These are phyloP conservation scores for Tricholoma sp. DNA, from an alignment of 768 basidiomycete species.

Conservation along the genomic window DNA sequence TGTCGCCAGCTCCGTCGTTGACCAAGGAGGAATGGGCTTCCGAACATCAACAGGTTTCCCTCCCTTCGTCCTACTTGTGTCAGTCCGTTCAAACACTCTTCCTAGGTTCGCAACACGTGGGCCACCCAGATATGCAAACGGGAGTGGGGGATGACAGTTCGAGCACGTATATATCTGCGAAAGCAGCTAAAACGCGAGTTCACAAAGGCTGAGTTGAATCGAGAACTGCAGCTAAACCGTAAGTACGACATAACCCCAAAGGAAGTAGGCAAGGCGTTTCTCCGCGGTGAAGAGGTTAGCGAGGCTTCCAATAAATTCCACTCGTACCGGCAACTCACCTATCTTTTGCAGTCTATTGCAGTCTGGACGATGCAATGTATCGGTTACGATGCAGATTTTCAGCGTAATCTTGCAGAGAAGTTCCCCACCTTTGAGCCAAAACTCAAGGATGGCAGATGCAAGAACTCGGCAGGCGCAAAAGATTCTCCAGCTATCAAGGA, in stretches of 20 bases:
- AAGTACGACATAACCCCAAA: slow-evolving; percentile 15
- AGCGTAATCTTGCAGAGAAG: slow-evolving; percentile 24
- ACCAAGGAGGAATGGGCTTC: slow-evolving; percentile 24
- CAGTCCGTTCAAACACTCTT: background rate
- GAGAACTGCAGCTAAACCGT: background rate
- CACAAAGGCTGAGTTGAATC: slow-evolving; percentile 19
- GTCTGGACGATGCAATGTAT: slow-evolving; percentile 38
- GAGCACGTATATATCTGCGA: slow-evolving; percentile 25
- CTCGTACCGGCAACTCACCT: background rate
- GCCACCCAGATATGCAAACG: slow-evolving; percentile 19
- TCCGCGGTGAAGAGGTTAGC: slow-evolving; percentile 27
- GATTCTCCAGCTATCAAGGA: background rate
- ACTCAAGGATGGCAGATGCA: too few relatives aligned
- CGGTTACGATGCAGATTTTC: slow-evolving; percentile 33
- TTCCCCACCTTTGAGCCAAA: slow-evolving; percentile 12
- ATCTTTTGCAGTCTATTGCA: slow-evolving; percentile 20
- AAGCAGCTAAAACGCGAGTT: slow-evolving; percentile 18
- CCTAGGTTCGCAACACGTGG: slow-evolving; percentile 23
- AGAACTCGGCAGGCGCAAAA: background rate
- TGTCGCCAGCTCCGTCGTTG: slow-evolving; percentile 30
- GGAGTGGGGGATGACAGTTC: slow-evolving; percentile 21
- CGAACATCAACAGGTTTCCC: background rate
- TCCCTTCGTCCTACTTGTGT: background rate
- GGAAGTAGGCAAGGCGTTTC: slow-evolving; percentile 21
- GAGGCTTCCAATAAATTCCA: background rate